These are phyloP conservation scores for Lentinula novae-zelandiae DNA, from an alignment of 1,284 basidiomycete species.

Conservation along the genomic window DNA sequence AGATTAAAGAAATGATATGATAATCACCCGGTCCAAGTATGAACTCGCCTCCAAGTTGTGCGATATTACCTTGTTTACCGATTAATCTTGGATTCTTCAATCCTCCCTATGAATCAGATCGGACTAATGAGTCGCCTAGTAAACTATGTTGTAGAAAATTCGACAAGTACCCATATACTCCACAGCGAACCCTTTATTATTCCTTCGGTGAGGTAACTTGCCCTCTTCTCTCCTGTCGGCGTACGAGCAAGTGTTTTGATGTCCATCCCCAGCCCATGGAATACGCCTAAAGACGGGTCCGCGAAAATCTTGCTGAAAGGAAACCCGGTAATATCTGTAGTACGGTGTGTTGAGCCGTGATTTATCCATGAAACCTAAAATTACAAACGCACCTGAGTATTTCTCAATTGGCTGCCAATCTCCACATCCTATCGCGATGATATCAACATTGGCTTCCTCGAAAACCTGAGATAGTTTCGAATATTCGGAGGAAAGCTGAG, in stretches of 20 bases:
- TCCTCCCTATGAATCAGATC: constrained; percentile 26
- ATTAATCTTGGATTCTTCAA: constrained; percentile 43
- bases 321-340: constrained; percentile 45
- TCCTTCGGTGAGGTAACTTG: constrained; percentile 41
- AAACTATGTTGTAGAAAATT: background rate
- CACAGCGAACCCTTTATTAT: constrained; percentile 29
- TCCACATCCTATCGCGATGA: constrained; percentile 63
- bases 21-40: constrained; percentile 49
- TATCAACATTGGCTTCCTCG: constrained; percentile 34
- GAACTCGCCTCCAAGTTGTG: constrained; percentile 63
- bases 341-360: background rate
- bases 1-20: background rate
- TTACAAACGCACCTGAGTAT: constrained; percentile 43
- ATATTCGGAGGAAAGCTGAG: constrained; percentile 43
- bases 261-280: constrained; percentile 48
- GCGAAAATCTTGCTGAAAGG: constrained; percentile 46
- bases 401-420: constrained; percentile 48
- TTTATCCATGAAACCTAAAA: background rate
- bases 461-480: constrained; percentile 34
- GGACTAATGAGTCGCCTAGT: background rate
- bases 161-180: constrained; percentile 44
- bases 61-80: constrained; percentile 56
- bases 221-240: constrained; percentile 40
- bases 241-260: constrained; percentile 39
- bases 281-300: constrained; percentile 53